Conservation (phyloP, 768 basidiomycete genomes). For the Podaxis sp. region DNA sequence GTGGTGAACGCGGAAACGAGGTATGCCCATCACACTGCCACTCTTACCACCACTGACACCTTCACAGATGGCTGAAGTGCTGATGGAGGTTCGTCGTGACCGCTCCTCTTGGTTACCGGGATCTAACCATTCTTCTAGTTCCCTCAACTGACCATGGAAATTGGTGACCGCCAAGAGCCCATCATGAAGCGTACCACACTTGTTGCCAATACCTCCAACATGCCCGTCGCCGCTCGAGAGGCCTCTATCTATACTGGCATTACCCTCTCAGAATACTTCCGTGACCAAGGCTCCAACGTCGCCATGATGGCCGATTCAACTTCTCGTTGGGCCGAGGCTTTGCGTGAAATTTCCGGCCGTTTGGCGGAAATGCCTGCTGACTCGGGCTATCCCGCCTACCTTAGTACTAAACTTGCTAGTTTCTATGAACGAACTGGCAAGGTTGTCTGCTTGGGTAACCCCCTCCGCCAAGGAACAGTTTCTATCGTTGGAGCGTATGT, state of each 20-base stretch:
- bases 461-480: constrained; percentile 85
- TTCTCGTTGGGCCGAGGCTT: constrained; percentile 97
- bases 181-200: constrained; percentile 99
- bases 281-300: constrained; percentile 96
- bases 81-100: constrained; percentile 74
- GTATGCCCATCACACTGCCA: constrained; percentile 33
- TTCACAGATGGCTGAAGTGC: constrained; percentile 89
- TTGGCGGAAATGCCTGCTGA: constrained; percentile 99
- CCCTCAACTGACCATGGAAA: constrained; percentile 91
- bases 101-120: not conserved
- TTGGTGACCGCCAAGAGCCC: constrained; percentile 91
- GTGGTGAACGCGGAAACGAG: constrained; percentile 98
- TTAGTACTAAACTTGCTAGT: constrained; percentile 91
- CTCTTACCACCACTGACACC: not conserved
- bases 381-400: constrained; percentile 98
- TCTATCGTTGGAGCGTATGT: constrained; percentile 99
- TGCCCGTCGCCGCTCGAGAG: constrained; percentile 99
- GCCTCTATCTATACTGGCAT: constrained; percentile 99
- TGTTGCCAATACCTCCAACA: constrained; percentile 99
- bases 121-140: constrained; percentile 41
- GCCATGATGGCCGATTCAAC: constrained; percentile 99
- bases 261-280: constrained; percentile 98
- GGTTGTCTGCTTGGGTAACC: constrained; percentile 89
- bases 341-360: constrained; percentile 99
- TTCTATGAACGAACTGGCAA: constrained; percentile 99